Evolutionary conservation across 805 yeast species (phyloP).

Genomic region (Pichia kluyveri): DNA sequence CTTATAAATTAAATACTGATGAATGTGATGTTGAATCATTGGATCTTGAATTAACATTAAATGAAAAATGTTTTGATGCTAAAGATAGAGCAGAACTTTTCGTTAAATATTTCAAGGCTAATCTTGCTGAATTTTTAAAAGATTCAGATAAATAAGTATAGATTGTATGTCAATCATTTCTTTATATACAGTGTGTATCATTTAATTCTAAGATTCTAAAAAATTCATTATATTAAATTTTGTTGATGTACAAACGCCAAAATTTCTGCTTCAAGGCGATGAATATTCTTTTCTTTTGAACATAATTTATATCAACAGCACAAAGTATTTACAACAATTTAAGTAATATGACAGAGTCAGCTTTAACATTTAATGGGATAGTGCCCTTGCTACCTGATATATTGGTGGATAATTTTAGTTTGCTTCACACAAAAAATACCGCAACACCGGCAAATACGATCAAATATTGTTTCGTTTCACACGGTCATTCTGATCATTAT

Average conservation of each 20-base stretch:
- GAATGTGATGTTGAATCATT: slow-evolving; percentile 20
- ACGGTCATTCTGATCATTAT: slow-evolving; percentile 13
- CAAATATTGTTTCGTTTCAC: slow-evolving; percentile 14
- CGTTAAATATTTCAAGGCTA: slow-evolving; percentile 16
- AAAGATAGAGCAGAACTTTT: slow-evolving; percentile 35
- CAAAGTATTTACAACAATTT: neutral
- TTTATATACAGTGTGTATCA: neutral
- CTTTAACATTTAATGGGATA: slow-evolving; percentile 10
- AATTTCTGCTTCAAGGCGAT: no score
- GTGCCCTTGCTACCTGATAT: slow-evolving; percentile 8
- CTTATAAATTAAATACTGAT: slow-evolving; percentile 23
- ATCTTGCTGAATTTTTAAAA: neutral
- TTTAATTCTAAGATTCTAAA: neutral
- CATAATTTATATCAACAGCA: no score
- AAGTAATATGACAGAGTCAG: neutral
- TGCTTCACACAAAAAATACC: neutral
- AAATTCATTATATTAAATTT: no score
- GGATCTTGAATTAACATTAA: slow-evolving; percentile 28
- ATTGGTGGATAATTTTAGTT: slow-evolving; percentile 11
- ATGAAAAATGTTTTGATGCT: slow-evolving; percentile 35
- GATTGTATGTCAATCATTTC: neutral
- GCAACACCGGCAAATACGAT: neutral
- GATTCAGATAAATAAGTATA: neutral
- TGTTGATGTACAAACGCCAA: no score
- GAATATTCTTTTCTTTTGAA: neutral